Evolutionary conservation across 345 rosid species (phyloP).

Genomic region (Salix koriyanagi): DNA sequence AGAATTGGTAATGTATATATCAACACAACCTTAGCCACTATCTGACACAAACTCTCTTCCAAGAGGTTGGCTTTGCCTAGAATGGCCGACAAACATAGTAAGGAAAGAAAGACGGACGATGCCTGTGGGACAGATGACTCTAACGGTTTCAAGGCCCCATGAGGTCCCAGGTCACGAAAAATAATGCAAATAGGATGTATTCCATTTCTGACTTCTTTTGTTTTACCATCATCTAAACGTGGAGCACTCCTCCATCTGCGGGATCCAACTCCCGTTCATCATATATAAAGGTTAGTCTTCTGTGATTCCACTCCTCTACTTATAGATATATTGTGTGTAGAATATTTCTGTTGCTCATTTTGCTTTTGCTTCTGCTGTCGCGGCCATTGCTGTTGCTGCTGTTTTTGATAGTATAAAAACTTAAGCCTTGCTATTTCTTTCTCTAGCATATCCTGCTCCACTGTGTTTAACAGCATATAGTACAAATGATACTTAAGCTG

Average conservation of each 20-base stretch:
- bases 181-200: background rate
- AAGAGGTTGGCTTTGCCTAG: background rate
- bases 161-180: background rate
- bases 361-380: background rate
- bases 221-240: background rate
- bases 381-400: background rate
- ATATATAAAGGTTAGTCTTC: background rate
- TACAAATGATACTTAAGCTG: background rate
- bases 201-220: background rate
- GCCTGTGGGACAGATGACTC: background rate
- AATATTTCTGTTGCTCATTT: background rate
- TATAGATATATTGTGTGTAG: background rate
- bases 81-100: background rate
- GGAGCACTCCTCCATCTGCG: background rate
- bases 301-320: background rate
- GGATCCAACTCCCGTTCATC: background rate
- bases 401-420: background rate
- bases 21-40: background rate
- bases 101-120: background rate
- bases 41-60: background rate
- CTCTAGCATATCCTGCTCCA: constrained; percentile 7
- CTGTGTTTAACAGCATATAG: background rate
- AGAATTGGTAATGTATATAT: background rate
- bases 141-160: background rate
- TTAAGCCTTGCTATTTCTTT: background rate